These are phyloP conservation scores for Scedosporium boydii DNA, from an alignment of 2,329 filamentous ascomycete genomes.

Conservation along the genomic window DNA sequence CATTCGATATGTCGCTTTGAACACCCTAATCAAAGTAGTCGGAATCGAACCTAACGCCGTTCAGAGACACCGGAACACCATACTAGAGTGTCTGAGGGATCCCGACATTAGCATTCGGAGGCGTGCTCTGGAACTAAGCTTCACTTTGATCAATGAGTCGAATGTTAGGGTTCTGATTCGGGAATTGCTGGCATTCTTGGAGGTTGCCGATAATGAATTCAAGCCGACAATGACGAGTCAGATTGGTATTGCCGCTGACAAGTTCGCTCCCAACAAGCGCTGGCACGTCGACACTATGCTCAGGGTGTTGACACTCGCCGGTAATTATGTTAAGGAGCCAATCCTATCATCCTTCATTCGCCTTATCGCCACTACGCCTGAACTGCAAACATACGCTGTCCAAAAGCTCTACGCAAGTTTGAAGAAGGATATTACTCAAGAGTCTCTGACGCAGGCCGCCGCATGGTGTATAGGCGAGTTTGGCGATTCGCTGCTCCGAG, in stretches of 20 bases:
- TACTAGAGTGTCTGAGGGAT: slow-evolving; percentile 89
- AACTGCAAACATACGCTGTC: slow-evolving; percentile 91
- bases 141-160: slow-evolving; percentile 93
- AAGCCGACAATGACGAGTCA: slow-evolving; percentile 98
- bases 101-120: slow-evolving; percentile 96
- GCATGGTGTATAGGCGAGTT: slow-evolving; percentile 98
- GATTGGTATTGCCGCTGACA: slow-evolving; percentile 92
- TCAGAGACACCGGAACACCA: slow-evolving; percentile 93
- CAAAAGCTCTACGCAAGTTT: slow-evolving; percentile 88
- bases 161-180: slow-evolving; percentile 91
- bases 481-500: slow-evolving; percentile 78
- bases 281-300: slow-evolving; percentile 99
- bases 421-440: slow-evolving; percentile 95
- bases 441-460: slow-evolving; percentile 84
- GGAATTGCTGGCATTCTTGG: slow-evolving; percentile 87
- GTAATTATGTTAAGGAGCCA: slow-evolving; percentile 95
- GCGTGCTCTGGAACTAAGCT: slow-evolving; percentile 92
- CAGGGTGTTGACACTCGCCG: slow-evolving; percentile 82
- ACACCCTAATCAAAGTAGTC: slow-evolving; percentile 95
- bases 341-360: slow-evolving; percentile 95
- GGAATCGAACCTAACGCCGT: slow-evolving; percentile 97
- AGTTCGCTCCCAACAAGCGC: slow-evolving; percentile 91
- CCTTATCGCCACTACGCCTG: slow-evolving; percentile 86
- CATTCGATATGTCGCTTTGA: slow-evolving; percentile 94
- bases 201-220: slow-evolving; percentile 97